Percentiles rank a stretch among this genome's conserved stretches.
phyloP scores from a whole-genome alignment of 73 alveolate species.

The Paramecium primaurelia region DNA sequence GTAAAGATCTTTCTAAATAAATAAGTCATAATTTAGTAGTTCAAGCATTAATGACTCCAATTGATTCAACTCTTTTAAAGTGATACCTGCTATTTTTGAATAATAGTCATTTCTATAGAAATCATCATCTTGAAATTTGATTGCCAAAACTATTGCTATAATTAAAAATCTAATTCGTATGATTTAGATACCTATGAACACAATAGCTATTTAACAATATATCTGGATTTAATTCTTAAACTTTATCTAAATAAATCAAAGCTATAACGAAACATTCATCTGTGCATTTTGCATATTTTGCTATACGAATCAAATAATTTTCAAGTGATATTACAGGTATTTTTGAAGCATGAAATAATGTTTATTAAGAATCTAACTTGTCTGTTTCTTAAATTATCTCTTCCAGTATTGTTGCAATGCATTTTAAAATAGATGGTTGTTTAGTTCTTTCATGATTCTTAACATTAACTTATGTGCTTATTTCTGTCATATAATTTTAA shows the following conservation, averaged over 20 bases:
- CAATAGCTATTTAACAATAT: not conserved
- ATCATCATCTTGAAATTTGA: slow-evolving; percentile 32
- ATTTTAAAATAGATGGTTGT: not conserved
- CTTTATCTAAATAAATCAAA: not conserved
- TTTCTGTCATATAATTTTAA: not conserved
- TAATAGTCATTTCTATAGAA: not conserved
- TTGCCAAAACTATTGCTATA: not conserved
- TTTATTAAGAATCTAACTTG: not conserved
- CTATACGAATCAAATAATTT: not conserved
- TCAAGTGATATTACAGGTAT: slow-evolving; percentile 2
- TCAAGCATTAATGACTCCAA: not conserved
- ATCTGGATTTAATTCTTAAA: slow-evolving; percentile 1
- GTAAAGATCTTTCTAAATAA: not conserved
- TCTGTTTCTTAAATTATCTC: slow-evolving; percentile 13
- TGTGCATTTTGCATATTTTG: slow-evolving; percentile 12
- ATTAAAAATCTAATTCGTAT: not conserved
- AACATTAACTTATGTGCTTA: not conserved
- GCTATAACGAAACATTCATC: slow-evolving; percentile 18
- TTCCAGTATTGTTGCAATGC: not conserved
- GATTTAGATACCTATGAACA: not conserved
- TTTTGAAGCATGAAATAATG: not conserved
- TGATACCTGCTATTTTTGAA: slow-evolving; percentile 11
- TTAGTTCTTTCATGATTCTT: not conserved
- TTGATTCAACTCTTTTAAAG: not conserved
- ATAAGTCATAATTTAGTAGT: not conserved